phyloP scores from a whole-genome alignment of 2,329 filamentous ascomycete species.

The Ilyonectria robusta region DNA sequence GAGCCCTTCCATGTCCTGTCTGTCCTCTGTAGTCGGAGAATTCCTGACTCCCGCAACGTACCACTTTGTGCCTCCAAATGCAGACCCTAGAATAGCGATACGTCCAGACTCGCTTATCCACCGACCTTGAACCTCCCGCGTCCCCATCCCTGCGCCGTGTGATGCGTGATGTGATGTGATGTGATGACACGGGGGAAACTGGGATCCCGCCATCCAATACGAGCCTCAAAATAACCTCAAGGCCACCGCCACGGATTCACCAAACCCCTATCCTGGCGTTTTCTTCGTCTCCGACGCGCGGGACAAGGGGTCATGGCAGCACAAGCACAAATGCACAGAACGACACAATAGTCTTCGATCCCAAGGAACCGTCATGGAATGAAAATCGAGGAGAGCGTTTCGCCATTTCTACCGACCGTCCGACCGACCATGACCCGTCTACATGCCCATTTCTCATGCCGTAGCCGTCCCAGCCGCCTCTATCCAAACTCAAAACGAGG shows the following conservation, averaged over 20 bases:
- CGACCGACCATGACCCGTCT: conserved; percentile 24
- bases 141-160: background rate
- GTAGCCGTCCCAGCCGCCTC: conserved; percentile 20
- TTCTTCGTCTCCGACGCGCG: background rate
- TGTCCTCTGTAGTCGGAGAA: background rate
- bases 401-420: conserved; percentile 31
- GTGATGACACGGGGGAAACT: background rate
- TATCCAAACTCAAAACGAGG: conserved; percentile 23
- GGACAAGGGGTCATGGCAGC: background rate
- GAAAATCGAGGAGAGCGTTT: conserved; percentile 34
- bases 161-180: background rate
- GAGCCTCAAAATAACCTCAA: background rate
- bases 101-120: background rate
- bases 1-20: background rate
- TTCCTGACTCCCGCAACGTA: background rate
- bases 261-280: background rate
- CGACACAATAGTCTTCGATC: conserved; percentile 2
- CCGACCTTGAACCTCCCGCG: background rate
- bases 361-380: background rate
- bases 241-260: background rate
- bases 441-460: conserved; percentile 25
- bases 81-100: background rate
- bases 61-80: background rate
- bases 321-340: conserved; percentile 1
- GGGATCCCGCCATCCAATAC: background rate